Percentiles rank a stretch among this genome's conserved stretches.
These are phyloP conservation scores for Pochonia chlamydosporia DNA, from an alignment of 2,329 filamentous ascomycete species.

Conservation along the genomic window DNA sequence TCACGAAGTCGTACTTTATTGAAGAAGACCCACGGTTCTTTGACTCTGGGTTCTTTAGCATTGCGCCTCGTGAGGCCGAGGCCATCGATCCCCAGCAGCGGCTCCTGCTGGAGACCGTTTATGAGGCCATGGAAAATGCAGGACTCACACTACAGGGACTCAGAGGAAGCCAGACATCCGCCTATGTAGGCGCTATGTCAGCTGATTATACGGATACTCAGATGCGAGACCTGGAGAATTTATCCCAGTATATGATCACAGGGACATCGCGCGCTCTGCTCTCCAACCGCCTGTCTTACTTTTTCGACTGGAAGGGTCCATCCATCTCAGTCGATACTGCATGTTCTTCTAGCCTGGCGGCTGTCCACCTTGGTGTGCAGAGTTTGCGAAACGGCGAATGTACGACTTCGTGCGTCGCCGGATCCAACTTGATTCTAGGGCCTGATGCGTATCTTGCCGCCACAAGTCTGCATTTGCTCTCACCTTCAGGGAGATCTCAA, in stretches of 20 bases:
- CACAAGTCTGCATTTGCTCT: slow-evolving; percentile 12
- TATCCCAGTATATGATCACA: slow-evolving; percentile 34
- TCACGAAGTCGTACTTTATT: slow-evolving; percentile 30
- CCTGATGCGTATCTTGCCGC: slow-evolving; percentile 11
- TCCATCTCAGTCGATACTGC: slow-evolving; percentile 46
- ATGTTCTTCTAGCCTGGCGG: slow-evolving; percentile 42
- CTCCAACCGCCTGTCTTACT: slow-evolving; percentile 43
- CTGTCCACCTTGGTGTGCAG: slow-evolving; percentile 34
- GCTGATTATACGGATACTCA: slow-evolving; percentile 31
- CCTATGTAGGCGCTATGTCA: slow-evolving; percentile 27
- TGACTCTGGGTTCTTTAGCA: slow-evolving; percentile 34
- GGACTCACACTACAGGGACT: slow-evolving; percentile 15
- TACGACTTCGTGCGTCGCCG: slow-evolving; percentile 31
- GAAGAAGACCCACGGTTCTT: slow-evolving; percentile 25
- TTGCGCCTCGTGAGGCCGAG: slow-evolving; percentile 30
- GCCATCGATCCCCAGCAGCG: slow-evolving; percentile 14
- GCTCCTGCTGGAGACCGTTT: slow-evolving; percentile 31
- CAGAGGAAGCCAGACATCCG: slow-evolving; percentile 25
- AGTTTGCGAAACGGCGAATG: slow-evolving; percentile 17
- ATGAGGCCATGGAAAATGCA: slow-evolving; percentile 34
- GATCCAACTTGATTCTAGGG: slow-evolving; percentile 35
- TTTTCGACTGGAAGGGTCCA: slow-evolving; percentile 39
- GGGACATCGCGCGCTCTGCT: slow-evolving; percentile 36
- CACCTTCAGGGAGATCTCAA: slow-evolving; percentile 8
- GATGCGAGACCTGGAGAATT: slow-evolving; percentile 15